Conservation (phyloP, 805 yeast genomes). For the Candida tallmaniae region DNA sequence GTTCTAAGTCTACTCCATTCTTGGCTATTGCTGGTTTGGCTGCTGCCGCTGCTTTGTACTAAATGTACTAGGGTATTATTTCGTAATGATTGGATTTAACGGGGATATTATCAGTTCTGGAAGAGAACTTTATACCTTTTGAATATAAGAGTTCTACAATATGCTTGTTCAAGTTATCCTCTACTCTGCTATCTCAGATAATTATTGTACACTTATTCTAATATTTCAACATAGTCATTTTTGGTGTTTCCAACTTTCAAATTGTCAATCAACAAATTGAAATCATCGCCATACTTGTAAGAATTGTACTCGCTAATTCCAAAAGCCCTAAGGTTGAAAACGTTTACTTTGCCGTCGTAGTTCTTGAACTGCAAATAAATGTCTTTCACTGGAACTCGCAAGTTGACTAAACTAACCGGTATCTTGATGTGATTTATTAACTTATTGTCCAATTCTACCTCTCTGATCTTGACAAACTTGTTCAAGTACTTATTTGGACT, state of each 20-base stretch:
- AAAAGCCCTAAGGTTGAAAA: constrained; percentile 22
- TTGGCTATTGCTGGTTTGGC: constrained; percentile 15
- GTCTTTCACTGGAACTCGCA: constrained; percentile 28
- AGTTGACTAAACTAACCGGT: constrained; percentile 30
- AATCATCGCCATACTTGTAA: constrained; percentile 19
- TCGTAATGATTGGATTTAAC: constrained; percentile 4
- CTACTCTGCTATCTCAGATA: neutral
- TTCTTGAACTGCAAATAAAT: constrained; percentile 24
- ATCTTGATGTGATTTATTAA: constrained; percentile 24
- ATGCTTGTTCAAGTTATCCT: neutral
- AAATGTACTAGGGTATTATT: constrained; percentile 3
- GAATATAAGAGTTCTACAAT: neutral
- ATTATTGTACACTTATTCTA: neutral
- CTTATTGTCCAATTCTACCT: constrained; percentile 13
- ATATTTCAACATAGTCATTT: constrained; percentile 1
- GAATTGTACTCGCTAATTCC: constrained; percentile 27
- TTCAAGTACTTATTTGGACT: constrained; percentile 22
- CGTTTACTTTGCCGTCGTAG: constrained; percentile 9
- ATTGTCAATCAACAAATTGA: constrained; percentile 14
- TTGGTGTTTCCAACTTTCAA: neutral
- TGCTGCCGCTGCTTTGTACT: constrained; percentile 18
- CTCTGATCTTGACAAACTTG: constrained; percentile 29
- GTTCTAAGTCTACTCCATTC: constrained; percentile 14
- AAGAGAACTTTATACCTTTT: constrained; percentile 3
- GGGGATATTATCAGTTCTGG: constrained; percentile 8